Percentiles rank a stretch among this genome's conserved stretches.
Evolutionary conservation across 2,329 filamentous ascomycete species (phyloP).

Genomic region (Shiraia bambusicola): DNA sequence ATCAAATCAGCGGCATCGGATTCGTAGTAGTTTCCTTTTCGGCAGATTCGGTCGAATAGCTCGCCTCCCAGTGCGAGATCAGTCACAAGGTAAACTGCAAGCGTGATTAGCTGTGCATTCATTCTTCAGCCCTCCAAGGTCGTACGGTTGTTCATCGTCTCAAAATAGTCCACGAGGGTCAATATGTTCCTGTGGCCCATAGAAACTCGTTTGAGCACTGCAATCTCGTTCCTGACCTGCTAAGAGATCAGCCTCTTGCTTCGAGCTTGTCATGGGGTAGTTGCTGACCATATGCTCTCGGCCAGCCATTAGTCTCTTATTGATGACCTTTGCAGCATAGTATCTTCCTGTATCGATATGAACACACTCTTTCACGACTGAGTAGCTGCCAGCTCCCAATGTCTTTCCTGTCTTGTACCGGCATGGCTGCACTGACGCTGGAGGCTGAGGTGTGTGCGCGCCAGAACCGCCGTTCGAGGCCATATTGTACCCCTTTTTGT

Average conservation of each 20-base stretch:
- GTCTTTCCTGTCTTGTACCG: slow-evolving; percentile 99
- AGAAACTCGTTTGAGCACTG: slow-evolving; percentile 94
- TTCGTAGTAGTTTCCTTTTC: slow-evolving; percentile 98
- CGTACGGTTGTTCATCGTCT: slow-evolving; percentile 95
- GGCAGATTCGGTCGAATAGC: slow-evolving; percentile 96
- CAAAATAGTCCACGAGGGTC: slow-evolving; percentile 97
- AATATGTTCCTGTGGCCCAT: slow-evolving; percentile 99
- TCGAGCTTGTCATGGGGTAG: background rate
- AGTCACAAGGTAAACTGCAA: slow-evolving; percentile 84
- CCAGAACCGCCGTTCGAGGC: slow-evolving; percentile 39
- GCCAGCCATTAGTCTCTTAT: slow-evolving; percentile 96
- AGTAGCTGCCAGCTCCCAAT: slow-evolving; percentile 93
- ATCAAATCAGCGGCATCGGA: slow-evolving; percentile 94
- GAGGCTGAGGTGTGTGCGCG: slow-evolving; percentile 34
- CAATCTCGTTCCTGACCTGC: slow-evolving; percentile 95
- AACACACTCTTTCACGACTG: slow-evolving; percentile 97
- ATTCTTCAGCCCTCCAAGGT: background rate
- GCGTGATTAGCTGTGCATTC: slow-evolving; percentile 8
- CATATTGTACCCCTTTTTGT: slow-evolving; percentile 10
- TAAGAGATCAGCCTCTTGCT: slow-evolving; percentile 10
- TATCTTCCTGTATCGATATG: slow-evolving; percentile 97
- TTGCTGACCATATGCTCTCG: slow-evolving; percentile 88
- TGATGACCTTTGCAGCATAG: slow-evolving; percentile 99
- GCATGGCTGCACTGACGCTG: slow-evolving; percentile 80
- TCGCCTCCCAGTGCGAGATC: slow-evolving; percentile 95